phyloP scores from a whole-genome alignment of 2,329 filamentous ascomycete genomes.

The Aspergillus sojae region DNA sequence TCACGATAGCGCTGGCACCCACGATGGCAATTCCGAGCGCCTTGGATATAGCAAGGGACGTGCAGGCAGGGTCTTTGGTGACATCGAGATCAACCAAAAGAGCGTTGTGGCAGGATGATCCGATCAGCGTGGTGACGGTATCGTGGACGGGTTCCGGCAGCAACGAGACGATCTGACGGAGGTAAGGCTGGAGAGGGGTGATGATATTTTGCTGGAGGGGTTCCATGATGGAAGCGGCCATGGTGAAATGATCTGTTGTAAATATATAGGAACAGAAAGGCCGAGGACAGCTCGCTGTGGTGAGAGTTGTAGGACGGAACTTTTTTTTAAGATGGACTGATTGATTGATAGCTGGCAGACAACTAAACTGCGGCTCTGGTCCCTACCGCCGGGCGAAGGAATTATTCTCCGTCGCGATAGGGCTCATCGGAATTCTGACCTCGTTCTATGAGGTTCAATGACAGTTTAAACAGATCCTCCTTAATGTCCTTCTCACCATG shows the following conservation, averaged over 20 bases:
- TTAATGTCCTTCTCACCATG: slow-evolving; percentile 30
- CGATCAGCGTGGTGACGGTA: slow-evolving; percentile 77
- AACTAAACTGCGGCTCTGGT: slow-evolving; percentile 30
- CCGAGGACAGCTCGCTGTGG: neutral
- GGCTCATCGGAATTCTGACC: slow-evolving; percentile 23
- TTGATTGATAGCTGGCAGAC: neutral
- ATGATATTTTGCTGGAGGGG: slow-evolving; percentile 44
- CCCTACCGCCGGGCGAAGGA: slow-evolving; percentile 29
- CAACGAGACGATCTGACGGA: slow-evolving; percentile 70
- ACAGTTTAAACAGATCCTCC: slow-evolving; percentile 3
- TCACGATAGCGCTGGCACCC: slow-evolving; percentile 84
- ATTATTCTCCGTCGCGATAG: slow-evolving; percentile 22
- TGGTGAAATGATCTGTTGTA: neutral
- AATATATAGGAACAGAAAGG: slow-evolving; percentile 2
- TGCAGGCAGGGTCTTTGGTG: slow-evolving; percentile 72
- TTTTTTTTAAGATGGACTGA: neutral
- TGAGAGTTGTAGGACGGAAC: neutral
- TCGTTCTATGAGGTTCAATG: slow-evolving; percentile 11
- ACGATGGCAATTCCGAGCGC: slow-evolving; percentile 92
- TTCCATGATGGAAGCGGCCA: slow-evolving; percentile 37
- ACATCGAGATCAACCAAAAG: slow-evolving; percentile 82
- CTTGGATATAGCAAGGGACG: slow-evolving; percentile 90
- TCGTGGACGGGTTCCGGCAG: slow-evolving; percentile 75
- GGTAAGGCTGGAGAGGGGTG: slow-evolving; percentile 48
- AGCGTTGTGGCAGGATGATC: slow-evolving; percentile 79